phyloP scores from a whole-genome alignment of 2,329 filamentous ascomycete species.

The Cordyceps farinosa region DNA sequence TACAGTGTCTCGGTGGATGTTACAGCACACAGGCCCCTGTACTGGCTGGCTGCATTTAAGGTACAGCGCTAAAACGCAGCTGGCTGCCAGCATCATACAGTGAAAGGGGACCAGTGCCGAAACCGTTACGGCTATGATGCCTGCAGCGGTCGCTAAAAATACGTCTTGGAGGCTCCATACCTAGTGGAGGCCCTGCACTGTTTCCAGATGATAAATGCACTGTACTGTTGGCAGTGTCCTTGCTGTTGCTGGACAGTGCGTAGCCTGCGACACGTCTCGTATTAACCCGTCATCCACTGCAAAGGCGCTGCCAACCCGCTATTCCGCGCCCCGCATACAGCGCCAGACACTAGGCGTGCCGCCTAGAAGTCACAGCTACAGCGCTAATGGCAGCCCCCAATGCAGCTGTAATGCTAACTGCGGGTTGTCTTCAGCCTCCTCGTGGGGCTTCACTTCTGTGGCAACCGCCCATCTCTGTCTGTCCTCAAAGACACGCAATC shows the following conservation, averaged over 20 bases:
- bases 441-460: constrained; percentile 14
- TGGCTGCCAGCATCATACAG: too few relatives aligned
- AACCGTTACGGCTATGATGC: not conserved
- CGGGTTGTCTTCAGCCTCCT: not conserved
- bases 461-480: constrained; percentile 11
- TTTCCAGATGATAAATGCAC: not conserved
- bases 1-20: not conserved
- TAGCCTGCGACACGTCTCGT: not conserved
- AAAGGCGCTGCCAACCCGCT: not conserved
- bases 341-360: not conserved
- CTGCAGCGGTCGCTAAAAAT: not conserved
- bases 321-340: not conserved
- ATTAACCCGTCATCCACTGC: not conserved
- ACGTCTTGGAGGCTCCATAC: too few relatives aligned
- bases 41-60: too few relatives aligned
- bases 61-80: too few relatives aligned
- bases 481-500: constrained; percentile 16
- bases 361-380: not conserved
- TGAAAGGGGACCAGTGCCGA: not conserved
- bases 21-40: too few relatives aligned
- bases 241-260: not conserved
- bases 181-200: not conserved
- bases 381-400: not conserved
- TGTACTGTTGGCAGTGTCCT: not conserved
- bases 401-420: not conserved